Evolutionary conservation across 192 early-diverging fungal species (phyloP).

Genomic region (Linnemannia exigua): DNA sequence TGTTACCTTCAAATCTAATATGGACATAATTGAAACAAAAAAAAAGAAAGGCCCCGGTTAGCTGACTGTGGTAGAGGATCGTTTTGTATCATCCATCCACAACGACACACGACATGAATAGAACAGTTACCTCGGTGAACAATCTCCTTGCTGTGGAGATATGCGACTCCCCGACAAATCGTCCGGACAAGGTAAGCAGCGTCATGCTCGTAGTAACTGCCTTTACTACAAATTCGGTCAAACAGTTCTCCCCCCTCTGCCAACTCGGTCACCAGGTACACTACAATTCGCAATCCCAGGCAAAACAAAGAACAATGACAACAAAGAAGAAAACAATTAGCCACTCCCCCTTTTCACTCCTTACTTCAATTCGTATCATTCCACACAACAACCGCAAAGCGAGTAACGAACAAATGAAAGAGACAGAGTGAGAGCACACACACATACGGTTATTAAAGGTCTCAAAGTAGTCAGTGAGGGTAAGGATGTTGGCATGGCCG

Average conservation of each 20-base stretch:
- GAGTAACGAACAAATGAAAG: not conserved
- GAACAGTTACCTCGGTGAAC: conserved; percentile 80
- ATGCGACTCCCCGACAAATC: conserved; percentile 83
- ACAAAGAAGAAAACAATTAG: not conserved
- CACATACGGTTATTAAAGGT: conserved; percentile 73
- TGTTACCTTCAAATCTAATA: not conserved
- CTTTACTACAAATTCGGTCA: conserved; percentile 83
- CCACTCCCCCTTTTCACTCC: not conserved
- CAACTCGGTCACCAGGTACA: conserved; percentile 84
- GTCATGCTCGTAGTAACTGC: conserved; percentile 81
- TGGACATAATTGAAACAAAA: not conserved
- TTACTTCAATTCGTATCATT: not conserved
- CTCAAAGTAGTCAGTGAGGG: conserved; percentile 84
- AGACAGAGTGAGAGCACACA: not conserved
- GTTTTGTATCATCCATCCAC: not conserved
- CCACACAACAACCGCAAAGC: not conserved
- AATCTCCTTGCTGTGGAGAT: conserved; percentile 85
- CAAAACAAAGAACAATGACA: not conserved
- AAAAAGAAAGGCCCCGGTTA: not conserved
- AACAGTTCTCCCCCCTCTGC: conserved; percentile 95
- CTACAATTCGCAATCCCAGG: conserved; percentile 24
- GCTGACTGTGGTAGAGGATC: not conserved
- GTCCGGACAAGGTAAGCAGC: conserved; percentile 84
- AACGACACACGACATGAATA: not conserved
- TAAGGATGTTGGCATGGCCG: conserved; percentile 77